A percentile compares a stretch with the other conserved stretches of the same genome.
These are phyloP conservation scores for Tilletiaria anomala DNA, from an alignment of 1,284 basidiomycete genomes.

Conservation along the genomic window DNA sequence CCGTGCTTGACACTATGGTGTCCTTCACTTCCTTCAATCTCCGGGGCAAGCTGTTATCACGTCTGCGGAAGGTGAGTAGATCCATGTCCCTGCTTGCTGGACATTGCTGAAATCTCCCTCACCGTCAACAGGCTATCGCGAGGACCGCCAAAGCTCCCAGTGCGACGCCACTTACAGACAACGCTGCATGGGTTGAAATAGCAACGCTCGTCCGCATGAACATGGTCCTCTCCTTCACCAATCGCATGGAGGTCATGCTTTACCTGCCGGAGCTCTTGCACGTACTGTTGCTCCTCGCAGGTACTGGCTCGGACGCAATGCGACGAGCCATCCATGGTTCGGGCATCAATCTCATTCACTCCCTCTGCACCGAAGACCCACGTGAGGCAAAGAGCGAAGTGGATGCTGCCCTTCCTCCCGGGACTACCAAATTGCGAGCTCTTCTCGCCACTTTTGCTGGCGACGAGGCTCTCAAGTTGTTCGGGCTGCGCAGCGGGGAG, in stretches of 20 bases:
- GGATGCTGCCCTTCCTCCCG: constrained; percentile 3
- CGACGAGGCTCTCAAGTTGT: constrained; percentile 18
- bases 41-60: constrained; percentile 29
- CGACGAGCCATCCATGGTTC: constrained; percentile 25
- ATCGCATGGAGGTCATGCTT: constrained; percentile 22
- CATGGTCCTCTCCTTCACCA: constrained; percentile 33
- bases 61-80: constrained; percentile 17
- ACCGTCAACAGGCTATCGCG: constrained; percentile 10
- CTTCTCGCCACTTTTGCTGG: constrained; percentile 19
- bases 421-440: constrained; percentile 12
- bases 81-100: no score
- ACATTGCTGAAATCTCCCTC: not conserved
- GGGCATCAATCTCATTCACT: constrained; percentile 33
- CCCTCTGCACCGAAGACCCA: constrained; percentile 31
- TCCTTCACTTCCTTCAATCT: constrained; percentile 32
- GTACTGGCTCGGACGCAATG: constrained; percentile 28
- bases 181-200: constrained; percentile 33
- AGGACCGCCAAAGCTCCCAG: constrained; percentile 23
- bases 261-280: constrained; percentile 31
- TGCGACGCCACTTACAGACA: constrained; percentile 4
- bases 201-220: constrained; percentile 33
- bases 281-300: constrained; percentile 27
- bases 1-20: constrained; percentile 34
- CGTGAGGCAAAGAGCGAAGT: constrained; percentile 16
- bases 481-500: constrained; percentile 15